Percentiles rank a stretch among this genome's conserved stretches.
These are phyloP conservation scores for Neurospora sp. DNA, from an alignment of 495 filamentous ascomycete genomes.

Conservation along the genomic window DNA sequence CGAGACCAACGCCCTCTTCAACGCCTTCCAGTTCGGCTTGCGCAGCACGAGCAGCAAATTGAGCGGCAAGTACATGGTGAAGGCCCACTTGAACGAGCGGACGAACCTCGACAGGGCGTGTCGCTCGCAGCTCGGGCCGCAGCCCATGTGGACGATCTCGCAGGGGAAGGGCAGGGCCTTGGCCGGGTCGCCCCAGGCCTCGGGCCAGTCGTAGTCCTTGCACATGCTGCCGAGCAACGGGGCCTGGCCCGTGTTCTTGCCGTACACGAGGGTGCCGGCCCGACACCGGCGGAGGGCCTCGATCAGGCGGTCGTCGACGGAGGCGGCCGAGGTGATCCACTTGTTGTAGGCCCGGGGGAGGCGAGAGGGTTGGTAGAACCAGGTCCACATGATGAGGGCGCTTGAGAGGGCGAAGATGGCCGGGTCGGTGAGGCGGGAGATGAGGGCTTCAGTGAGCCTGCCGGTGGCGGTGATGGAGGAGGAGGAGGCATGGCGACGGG, in stretches of 20 bases:
- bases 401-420: slow-evolving; percentile 64
- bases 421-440: slow-evolving; percentile 53
- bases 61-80: slow-evolving; percentile 73
- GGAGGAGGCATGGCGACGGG: slow-evolving; percentile 26
- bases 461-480: slow-evolving; percentile 27
- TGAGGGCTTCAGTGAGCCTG: slow-evolving; percentile 29
- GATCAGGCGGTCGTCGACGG: slow-evolving; percentile 70
- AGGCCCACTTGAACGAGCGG: slow-evolving; percentile 62
- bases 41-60: slow-evolving; percentile 58
- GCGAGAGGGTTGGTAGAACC: slow-evolving; percentile 65
- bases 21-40: slow-evolving; percentile 31
- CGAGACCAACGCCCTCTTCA: slow-evolving; percentile 44
- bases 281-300: slow-evolving; percentile 60
- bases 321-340: slow-evolving; percentile 74
- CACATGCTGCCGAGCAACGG: slow-evolving; percentile 66
- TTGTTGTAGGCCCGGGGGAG: slow-evolving; percentile 70
- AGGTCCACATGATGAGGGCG: slow-evolving; percentile 84
- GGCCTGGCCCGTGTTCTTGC: slow-evolving; percentile 66
- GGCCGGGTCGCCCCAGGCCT: slow-evolving; percentile 67
- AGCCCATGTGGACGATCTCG: slow-evolving; percentile 79
- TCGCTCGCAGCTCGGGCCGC: slow-evolving; percentile 64
- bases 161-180: slow-evolving; percentile 71
- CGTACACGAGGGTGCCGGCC: slow-evolving; percentile 58
- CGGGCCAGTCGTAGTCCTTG: slow-evolving; percentile 57
- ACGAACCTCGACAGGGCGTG: slow-evolving; percentile 65